Conservation (phyloP, 805 yeast genomes). For the Spathaspora boniae region DNA sequence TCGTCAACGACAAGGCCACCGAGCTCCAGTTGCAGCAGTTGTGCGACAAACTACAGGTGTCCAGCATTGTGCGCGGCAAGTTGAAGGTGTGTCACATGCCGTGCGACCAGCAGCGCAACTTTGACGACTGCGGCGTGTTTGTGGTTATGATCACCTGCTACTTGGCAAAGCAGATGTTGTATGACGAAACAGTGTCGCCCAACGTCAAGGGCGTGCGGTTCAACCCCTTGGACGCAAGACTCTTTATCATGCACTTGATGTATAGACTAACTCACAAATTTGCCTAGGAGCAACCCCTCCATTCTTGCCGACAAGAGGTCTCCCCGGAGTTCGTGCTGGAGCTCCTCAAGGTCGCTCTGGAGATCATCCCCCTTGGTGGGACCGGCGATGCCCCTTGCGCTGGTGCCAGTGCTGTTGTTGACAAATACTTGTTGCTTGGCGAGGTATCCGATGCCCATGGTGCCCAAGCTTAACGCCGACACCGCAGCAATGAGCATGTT, state of each 20-base stretch:
- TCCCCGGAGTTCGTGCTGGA: constrained; percentile 13
- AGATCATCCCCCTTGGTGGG: neutral
- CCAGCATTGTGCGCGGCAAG: constrained; percentile 20
- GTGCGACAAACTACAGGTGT: constrained; percentile 17
- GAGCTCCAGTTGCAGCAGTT: constrained; percentile 23
- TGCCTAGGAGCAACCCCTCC: constrained; percentile 23
- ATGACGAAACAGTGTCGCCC: constrained; percentile 27
- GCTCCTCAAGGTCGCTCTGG: constrained; percentile 12
- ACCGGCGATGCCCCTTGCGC: no score
- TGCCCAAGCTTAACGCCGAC: constrained; percentile 25
- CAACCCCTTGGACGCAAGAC: constrained; percentile 47
- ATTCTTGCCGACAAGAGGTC: constrained; percentile 27
- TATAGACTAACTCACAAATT: constrained; percentile 17
- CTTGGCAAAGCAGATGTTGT: constrained; percentile 26
- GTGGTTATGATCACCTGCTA: constrained; percentile 37
- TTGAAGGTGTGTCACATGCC: constrained; percentile 26
- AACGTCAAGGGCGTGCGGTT: constrained; percentile 38
- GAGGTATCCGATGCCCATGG: constrained; percentile 24
- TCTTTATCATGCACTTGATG: constrained; percentile 32
- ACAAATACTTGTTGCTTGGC: constrained; percentile 21
- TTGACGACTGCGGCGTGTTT: constrained; percentile 63
- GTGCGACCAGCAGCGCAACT: constrained; percentile 61
- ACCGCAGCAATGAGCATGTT: constrained; percentile 21
- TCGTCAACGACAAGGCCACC: constrained; percentile 21
- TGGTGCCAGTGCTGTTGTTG: constrained; percentile 13